Evolutionary conservation across 1,284 basidiomycete genomes (phyloP).

Genomic region (Trametes versicolor): DNA sequence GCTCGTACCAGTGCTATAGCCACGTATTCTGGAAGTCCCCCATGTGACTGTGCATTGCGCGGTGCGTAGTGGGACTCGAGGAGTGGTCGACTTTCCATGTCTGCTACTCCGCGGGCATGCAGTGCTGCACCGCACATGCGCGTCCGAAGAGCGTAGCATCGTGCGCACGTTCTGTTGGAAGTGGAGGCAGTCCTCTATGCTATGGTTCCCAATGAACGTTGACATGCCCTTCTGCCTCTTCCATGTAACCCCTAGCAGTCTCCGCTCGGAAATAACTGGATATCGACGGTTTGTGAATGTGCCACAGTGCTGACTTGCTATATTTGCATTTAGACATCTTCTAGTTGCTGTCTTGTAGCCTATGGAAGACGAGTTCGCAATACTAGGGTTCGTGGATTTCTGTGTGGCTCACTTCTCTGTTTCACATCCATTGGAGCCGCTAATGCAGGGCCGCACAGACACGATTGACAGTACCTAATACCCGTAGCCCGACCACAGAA

Average conservation of each 20-base stretch:
- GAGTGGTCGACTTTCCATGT: not conserved
- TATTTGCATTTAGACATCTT: not conserved
- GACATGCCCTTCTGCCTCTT: not conserved
- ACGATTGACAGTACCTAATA: not conserved
- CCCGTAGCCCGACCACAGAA: not conserved
- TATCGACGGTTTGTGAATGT: not conserved
- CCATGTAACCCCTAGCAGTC: not conserved
- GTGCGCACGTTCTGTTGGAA: slow-evolving; percentile 1
- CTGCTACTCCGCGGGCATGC: not conserved
- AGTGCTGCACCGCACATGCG: not conserved
- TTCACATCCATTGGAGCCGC: not conserved
- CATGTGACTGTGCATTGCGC: not conserved
- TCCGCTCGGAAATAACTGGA: not conserved
- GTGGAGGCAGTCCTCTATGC: not conserved
- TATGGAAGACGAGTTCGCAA: too few species aligned
- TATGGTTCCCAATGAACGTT: not conserved
- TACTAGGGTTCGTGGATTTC: not conserved
- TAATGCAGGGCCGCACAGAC: not conserved
- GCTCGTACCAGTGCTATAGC: not conserved
- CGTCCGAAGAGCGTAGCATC: not conserved
- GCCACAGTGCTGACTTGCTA: slow-evolving; percentile 11
- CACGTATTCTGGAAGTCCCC: not conserved
- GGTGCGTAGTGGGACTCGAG: not conserved
- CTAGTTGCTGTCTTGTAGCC: not conserved
- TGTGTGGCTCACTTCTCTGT: not conserved